Evolutionary conservation across 108 stramenopile species (phyloP), one percentile per base, ranked within the genome.

Genomic region (Epipyxis sp.): DNA sequence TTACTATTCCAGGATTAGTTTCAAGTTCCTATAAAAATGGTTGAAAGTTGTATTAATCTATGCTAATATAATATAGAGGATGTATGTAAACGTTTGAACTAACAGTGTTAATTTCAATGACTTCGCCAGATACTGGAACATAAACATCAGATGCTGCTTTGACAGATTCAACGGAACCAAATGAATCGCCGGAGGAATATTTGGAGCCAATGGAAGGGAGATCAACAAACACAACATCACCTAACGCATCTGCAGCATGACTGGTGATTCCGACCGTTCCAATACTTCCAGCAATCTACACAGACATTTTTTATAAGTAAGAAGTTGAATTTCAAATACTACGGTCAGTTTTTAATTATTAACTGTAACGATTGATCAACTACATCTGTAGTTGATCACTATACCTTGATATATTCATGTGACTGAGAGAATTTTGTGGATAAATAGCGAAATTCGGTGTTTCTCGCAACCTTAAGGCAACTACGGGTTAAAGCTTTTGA

Each of bases 131-230:
- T 27, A 95, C 88, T 35, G 94, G 94, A 35, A 91, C 91, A 80
- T 88, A 88, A 65, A 99, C 97, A 74, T 99, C 98, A 6, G 90
- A 91, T 10, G 98, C 97, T 13, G 97, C 97, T 90, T 99, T 99
- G 76, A 99, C 98, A n/a, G 97, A 98, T 84, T 98, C 98, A 41
- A 99, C 97, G 44, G 90, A 88, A 45, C 93, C 97, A 84, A 97
- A 95, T 44, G 87, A 80, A 34, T 82, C 86, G 43, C 86, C 86
- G 62, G 25, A 1, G n/a, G 1, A 92, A 80, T 95, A 92, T 44
- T 87, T 82, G 76, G 93, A 94, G 42, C 91, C 98, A 44, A 92
- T 87, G 50, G 89, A 88, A 1, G 98, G 98, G 50, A 99, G 91
- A 72, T 95, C 95, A 34, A 99, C 95, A 84, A 89, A 96, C 67